Evolutionary conservation across 1,284 basidiomycete genomes (phyloP).

Genomic region (Apiotrichum laibachii): DNA sequence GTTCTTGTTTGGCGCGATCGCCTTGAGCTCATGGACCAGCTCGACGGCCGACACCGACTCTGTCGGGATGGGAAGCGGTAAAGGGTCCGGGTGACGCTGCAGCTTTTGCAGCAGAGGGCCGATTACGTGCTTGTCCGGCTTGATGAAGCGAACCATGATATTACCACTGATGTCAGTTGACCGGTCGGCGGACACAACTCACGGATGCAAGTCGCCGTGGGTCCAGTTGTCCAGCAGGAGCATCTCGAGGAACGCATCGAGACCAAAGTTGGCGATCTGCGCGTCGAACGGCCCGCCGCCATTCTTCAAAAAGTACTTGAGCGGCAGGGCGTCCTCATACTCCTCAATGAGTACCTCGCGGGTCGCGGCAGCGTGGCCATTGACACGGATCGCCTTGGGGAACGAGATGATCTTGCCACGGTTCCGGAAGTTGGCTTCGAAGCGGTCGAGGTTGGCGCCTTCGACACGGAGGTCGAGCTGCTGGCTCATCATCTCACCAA

Average conservation of each 20-base stretch:
- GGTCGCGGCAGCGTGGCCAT: conserved; percentile 4
- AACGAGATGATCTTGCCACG: conserved; percentile 80
- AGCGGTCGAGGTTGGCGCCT: conserved; percentile 78
- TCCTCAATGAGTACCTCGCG: conserved; percentile 89
- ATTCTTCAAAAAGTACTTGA: conserved; percentile 82
- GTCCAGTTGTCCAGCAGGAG: conserved; percentile 97
- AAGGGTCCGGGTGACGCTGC: conserved; percentile 27
- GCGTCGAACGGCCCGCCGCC: conserved; percentile 90
- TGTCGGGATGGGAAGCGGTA: conserved; percentile 23
- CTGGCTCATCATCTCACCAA: conserved; percentile 95
- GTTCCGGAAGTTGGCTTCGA: conserved; percentile 78
- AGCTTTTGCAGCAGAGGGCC: conserved; percentile 42
- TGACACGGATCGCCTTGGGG: conserved; percentile 68
- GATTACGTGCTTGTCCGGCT: conserved; percentile 64
- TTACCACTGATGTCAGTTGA: conserved; percentile 69
- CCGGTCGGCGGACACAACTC: conserved; percentile 13
- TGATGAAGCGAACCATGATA: conserved; percentile 95
- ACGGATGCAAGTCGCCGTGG: conserved; percentile 74
- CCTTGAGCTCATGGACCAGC: conserved; percentile 67
- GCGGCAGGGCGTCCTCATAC: conserved; percentile 85
- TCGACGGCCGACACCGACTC: conserved; percentile 40
- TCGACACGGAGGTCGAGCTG: conserved; percentile 91
- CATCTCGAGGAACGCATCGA: conserved; percentile 98
- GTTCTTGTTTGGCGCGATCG: conserved; percentile 59
- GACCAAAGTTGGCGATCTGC: conserved; percentile 83